These are phyloP conservation scores for Eutypella sp. DNA, from an alignment of 2,329 filamentous ascomycete species.

Conservation along the genomic window DNA sequence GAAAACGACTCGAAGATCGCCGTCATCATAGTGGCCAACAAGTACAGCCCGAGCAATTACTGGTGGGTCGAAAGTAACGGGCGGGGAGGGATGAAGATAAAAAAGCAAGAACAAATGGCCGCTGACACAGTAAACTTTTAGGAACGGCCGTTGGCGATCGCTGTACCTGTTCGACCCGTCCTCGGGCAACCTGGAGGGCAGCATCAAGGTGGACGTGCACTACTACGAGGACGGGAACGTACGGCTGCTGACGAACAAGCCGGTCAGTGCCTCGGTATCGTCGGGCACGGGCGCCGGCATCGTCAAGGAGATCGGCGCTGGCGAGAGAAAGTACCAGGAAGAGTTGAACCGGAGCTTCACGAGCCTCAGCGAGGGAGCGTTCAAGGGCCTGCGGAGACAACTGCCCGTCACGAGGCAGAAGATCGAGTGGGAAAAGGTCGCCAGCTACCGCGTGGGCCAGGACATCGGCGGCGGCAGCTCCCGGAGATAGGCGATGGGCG, in stretches of 20 bases:
- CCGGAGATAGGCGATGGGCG: constrained; percentile 18
- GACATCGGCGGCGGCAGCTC: constrained; percentile 68
- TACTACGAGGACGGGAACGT: constrained; percentile 99
- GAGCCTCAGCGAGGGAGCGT: constrained; percentile 84
- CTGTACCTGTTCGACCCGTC: constrained; percentile 74
- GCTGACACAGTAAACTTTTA: constrained; percentile 29
- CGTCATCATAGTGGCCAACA: constrained; percentile 84
- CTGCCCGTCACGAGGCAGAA: constrained; percentile 96
- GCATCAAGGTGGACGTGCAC: constrained; percentile 90
- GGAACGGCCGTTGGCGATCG: constrained; percentile 95
- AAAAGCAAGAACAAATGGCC: constrained; percentile 1
- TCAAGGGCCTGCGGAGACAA: constrained; percentile 88
- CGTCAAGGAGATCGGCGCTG: constrained; percentile 68
- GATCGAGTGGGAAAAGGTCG: constrained; percentile 99
- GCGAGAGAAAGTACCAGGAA: constrained; percentile 93
- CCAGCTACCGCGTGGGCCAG: constrained; percentile 81
- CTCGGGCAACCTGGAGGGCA: constrained; percentile 65
- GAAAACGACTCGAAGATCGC: constrained; percentile 72
- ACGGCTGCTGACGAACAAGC: constrained; percentile 82
- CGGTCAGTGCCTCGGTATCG: constrained; percentile 56
- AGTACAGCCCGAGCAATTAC: constrained; percentile 97
- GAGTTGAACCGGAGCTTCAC: constrained; percentile 90
- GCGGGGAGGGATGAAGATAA: background rate
- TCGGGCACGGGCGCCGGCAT: constrained; percentile 63
- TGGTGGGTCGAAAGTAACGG: constrained; percentile 54